Base-by-base conservation (phyloP, 768 basidiomycete genomes). In the Pisolithus orientalis region DNA sequence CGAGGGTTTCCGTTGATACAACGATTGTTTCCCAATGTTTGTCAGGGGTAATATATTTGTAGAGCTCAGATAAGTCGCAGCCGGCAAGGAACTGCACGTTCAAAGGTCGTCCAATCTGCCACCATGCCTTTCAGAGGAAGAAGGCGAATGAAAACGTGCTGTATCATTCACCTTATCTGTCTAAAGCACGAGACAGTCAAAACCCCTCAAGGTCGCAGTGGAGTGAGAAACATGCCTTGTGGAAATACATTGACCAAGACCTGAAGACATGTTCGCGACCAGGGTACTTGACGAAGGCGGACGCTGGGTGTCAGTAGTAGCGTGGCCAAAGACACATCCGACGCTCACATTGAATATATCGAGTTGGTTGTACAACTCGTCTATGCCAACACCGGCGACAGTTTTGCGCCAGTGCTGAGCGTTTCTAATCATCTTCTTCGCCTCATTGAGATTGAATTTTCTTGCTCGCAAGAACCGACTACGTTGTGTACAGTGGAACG, bases 391-490 rank as follows among this genome's bases (percentile, higher is more conserved):
- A 32, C 79, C 83, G 37, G 80, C 77, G 7, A 82, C 83, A 0
- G 78, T 80, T 63, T 73, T 72, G 16, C 87, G 75, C 87, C 87
- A 90, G 11, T 80, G 67, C 56, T 85, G 83, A 54, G 83, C 85
- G 45, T 84, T 80, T 49, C 63, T 66, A 39, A 88, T 69, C 87
- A 87, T 88, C 53, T 68, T 74, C 65, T 82, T 85, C 0, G 85
- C 66, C 44, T 80, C 77, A 34, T 65, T 70, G 11, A 85, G 53
- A 59, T 82, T 75, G 58, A 80, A 87, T 55, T 80, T 80, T 3
- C 87, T 81, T 9, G 87, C 87, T 34, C 83, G 79, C n/a, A 90
- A 66, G 59, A 88, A 90, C n/a, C 87, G 80, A 51, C 87, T 89
- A 56, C 5, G 44, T 43, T 11, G 14, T 46, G 44, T 28, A 17